Conservation (phyloP, 2,329 filamentous ascomycete species). For the Aspergillus piperis region DNA sequence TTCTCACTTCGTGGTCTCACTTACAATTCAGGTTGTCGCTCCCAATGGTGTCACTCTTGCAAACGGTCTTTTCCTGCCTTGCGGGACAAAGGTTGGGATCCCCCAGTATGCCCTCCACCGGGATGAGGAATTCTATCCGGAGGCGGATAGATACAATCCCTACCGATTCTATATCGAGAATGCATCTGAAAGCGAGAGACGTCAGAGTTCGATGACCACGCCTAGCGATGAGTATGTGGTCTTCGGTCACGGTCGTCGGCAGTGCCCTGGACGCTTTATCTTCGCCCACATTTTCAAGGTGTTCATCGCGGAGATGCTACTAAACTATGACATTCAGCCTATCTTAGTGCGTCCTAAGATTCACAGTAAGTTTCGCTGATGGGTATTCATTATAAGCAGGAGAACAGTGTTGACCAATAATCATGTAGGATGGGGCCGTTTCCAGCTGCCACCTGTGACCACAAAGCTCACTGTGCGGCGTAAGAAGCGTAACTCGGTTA, state of each 20-base stretch:
- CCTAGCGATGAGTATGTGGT: slow-evolving; percentile 17
- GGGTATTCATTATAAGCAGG: neutral
- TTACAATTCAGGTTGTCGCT: slow-evolving; percentile 11
- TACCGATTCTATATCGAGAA: slow-evolving; percentile 13
- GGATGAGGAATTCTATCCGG: slow-evolving; percentile 15
- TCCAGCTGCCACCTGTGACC: slow-evolving; percentile 16
- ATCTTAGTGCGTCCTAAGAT: slow-evolving; percentile 14
- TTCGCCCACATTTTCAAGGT: slow-evolving; percentile 17
- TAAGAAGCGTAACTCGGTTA: neutral
- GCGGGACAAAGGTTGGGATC: slow-evolving; percentile 17
- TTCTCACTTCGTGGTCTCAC: neutral
- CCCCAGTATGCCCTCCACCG: slow-evolving; percentile 20
- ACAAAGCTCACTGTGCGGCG: slow-evolving; percentile 16
- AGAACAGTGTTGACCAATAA: neutral
- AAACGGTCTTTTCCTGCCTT: slow-evolving; percentile 15
- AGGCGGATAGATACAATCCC: slow-evolving; percentile 15
- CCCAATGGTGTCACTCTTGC: slow-evolving; percentile 10
- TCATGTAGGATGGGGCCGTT: slow-evolving; percentile 16
- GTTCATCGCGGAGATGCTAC: slow-evolving; percentile 15
- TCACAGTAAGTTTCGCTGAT: slow-evolving; percentile 4
- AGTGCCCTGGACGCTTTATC: slow-evolving; percentile 18
- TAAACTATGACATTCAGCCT: slow-evolving; percentile 18
- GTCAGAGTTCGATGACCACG: slow-evolving; percentile 10
- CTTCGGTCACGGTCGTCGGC: slow-evolving; percentile 18
- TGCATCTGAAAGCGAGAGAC: slow-evolving; percentile 4